Percentiles rank a stretch among this genome's conserved stretches.
Evolutionary conservation across 169 alveolate genomes (phyloP).

Genomic region (Amoebophrya sp.): DNA sequence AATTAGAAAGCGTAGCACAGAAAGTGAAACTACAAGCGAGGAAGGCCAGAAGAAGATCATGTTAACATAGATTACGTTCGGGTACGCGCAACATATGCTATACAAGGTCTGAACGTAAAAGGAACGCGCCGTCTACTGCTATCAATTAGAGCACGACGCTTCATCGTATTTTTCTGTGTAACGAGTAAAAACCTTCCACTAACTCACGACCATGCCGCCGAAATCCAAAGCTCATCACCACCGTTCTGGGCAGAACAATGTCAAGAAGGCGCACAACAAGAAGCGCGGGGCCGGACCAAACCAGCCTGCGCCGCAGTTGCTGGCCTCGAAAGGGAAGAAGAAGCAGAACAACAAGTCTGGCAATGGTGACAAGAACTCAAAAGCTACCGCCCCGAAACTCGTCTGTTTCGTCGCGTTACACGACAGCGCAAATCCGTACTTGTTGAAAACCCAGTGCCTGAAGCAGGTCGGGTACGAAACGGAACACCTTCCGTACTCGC

Average conservation of each 20-base stretch:
- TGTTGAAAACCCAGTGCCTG: background rate
- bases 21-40: no score
- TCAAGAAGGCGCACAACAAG: conserved; percentile 4
- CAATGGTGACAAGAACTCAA: background rate
- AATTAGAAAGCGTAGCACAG: no score
- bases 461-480: background rate
- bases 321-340: background rate
- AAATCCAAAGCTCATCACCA: background rate
- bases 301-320: background rate
- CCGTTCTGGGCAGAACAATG: background rate
- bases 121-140: no score
- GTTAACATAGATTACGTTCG: no score
- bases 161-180: no score
- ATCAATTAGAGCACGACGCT: no score
- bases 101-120: no score
- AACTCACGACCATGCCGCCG: no score
- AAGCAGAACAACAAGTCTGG: background rate
- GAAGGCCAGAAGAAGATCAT: no score
- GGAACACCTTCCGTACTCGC: background rate
- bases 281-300: background rate
- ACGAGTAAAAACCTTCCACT: no score
- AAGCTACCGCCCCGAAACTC: background rate
- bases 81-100: no score
- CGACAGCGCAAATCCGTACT: background rate
- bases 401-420: background rate